phyloP scores from a whole-genome alignment of 495 filamentous ascomycete genomes.

The Aspergillus haitiensis region DNA sequence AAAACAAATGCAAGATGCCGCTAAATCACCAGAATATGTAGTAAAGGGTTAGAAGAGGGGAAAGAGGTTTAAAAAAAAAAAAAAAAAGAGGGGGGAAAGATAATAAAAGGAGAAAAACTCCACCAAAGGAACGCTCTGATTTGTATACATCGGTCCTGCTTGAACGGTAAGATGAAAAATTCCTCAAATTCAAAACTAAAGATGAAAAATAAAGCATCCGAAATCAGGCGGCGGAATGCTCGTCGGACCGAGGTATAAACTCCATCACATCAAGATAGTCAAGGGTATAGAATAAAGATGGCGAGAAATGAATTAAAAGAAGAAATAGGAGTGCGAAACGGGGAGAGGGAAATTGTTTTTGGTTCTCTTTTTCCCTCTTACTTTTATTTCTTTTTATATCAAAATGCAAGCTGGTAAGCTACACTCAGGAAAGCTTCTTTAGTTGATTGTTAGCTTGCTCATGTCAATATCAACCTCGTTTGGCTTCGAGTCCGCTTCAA shows the following conservation, averaged over 20 bases:
- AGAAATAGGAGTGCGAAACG: slow-evolving; percentile 12
- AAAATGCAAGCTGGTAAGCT: no score
- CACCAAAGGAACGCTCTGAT: slow-evolving; percentile 24
- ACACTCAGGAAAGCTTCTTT: background rate
- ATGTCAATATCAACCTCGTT: slow-evolving; percentile 35
- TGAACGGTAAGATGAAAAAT: slow-evolving; percentile 14
- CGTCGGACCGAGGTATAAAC: slow-evolving; percentile 10
- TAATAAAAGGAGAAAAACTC: slow-evolving; percentile 21
- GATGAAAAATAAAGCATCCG: slow-evolving; percentile 12
- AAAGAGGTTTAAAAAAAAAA: no score
- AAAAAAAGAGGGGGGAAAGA: no score
- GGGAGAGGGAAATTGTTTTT: no score
- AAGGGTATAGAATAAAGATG: slow-evolving; percentile 26
- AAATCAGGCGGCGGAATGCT: slow-evolving; percentile 8
- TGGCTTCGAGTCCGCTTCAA: slow-evolving; percentile 13
- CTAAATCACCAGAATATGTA: slow-evolving; percentile 18
- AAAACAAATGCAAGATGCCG: slow-evolving; percentile 22
- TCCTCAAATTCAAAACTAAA: slow-evolving; percentile 8
- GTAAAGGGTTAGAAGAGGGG: no score
- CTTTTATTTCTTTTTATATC: no score
- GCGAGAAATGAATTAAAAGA: slow-evolving; percentile 16
- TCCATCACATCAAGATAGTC: slow-evolving; percentile 21
- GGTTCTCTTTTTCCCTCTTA: no score
- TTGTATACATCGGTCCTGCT: slow-evolving; percentile 17
- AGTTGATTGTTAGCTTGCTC: slow-evolving; percentile 32